A percentile compares a stretch with the other conserved stretches of the same genome.
These are phyloP conservation scores for Actinomortierella wolfii DNA, from an alignment of 371 early-diverging fungal species.

Conservation along the genomic window DNA sequence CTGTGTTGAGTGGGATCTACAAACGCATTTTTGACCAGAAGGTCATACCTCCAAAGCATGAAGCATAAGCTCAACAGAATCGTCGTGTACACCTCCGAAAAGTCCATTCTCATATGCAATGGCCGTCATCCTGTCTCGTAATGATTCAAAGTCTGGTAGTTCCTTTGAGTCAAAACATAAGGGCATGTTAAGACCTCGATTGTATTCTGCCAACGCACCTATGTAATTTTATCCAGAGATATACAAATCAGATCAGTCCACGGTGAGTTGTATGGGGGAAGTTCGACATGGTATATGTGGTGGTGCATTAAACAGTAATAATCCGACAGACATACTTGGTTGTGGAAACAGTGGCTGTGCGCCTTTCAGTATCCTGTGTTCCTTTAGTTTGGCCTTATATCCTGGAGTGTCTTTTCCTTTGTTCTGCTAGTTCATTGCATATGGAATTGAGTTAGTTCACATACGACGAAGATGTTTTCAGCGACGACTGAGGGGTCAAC, in stretches of 20 bases:
- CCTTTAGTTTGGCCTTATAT: constrained; percentile 23
- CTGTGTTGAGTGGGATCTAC: background rate
- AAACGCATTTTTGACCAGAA: background rate
- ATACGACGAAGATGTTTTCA: no score
- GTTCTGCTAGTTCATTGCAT: background rate
- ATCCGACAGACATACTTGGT: constrained; percentile 1
- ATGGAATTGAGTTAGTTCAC: constrained; percentile 51
- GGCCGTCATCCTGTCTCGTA: constrained; percentile 74
- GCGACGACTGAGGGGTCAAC: no score
- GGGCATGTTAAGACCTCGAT: constrained; percentile 71
- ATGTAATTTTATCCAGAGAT: background rate
- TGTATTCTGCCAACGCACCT: constrained; percentile 56
- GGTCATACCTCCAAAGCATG: constrained; percentile 70
- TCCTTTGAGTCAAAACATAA: constrained; percentile 75
- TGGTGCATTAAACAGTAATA: background rate
- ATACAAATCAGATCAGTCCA: background rate
- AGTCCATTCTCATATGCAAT: constrained; percentile 76
- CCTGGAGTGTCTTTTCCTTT: constrained; percentile 34
- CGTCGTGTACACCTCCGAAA: constrained; percentile 68
- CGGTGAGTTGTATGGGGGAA: background rate
- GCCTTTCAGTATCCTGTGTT: constrained; percentile 18
- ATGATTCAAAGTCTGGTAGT: constrained; percentile 67
- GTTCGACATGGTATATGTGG: background rate
- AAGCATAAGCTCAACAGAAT: constrained; percentile 68
- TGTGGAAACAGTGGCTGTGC: constrained; percentile 22